A percentile compares a stretch with the other conserved stretches of the same genome.
phyloP scores from a whole-genome alignment of 768 basidiomycete species.

The Tephrocybe sp. region DNA sequence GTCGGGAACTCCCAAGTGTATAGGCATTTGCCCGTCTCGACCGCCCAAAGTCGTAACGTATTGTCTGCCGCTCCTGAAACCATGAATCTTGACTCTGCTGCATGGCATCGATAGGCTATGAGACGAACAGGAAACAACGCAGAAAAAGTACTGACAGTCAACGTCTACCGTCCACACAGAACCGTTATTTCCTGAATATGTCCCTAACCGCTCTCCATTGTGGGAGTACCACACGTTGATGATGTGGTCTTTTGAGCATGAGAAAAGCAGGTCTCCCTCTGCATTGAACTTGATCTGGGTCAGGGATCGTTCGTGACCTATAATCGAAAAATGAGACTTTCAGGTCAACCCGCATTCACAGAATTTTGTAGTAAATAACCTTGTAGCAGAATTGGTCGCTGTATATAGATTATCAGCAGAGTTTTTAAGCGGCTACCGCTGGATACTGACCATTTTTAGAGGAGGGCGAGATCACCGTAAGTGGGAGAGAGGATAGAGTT shows the following conservation, averaged over 20 bases:
- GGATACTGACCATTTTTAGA: slow-evolving; percentile 34
- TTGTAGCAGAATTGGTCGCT: slow-evolving; percentile 79
- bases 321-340: slow-evolving; percentile 13
- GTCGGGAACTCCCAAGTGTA: slow-evolving; percentile 98
- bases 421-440: background rate
- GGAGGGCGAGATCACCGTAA: background rate
- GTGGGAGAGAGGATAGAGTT: slow-evolving; percentile 12
- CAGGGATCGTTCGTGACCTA: slow-evolving; percentile 95
- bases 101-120: background rate
- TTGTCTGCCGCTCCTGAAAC: slow-evolving; percentile 96
- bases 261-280: slow-evolving; percentile 95
- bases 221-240: slow-evolving; percentile 98
- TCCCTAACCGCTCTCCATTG: slow-evolving; percentile 96
- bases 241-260: slow-evolving; percentile 91
- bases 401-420: background rate
- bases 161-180: slow-evolving; percentile 96
- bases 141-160: slow-evolving; percentile 69
- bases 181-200: slow-evolving; percentile 95
- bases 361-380: slow-evolving; percentile 43
- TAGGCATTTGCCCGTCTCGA: slow-evolving; percentile 87
- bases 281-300: slow-evolving; percentile 97
- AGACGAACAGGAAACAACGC: background rate
- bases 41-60: slow-evolving; percentile 86
- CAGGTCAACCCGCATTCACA: too few species aligned
- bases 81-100: slow-evolving; percentile 81